A percentile compares a stretch with the other conserved stretches of the same genome.
Conservation (phyloP, 257 asterid species). For the Salvia hispanica region DNA sequence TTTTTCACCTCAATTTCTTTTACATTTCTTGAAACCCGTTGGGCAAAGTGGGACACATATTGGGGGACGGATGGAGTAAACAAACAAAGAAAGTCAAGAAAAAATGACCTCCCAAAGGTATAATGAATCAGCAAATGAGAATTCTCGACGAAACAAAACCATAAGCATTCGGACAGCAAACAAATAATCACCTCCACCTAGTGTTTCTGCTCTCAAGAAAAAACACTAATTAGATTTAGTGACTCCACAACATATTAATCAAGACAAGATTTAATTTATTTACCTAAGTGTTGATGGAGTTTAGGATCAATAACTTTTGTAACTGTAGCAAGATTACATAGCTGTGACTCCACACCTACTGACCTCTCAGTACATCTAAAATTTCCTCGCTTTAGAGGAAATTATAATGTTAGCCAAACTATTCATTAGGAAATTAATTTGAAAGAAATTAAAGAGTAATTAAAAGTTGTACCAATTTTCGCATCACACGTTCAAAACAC, state of each 20-base stretch:
- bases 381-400: slow-evolving; percentile 80
- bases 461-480: slow-evolving; percentile 62
- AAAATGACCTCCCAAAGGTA: slow-evolving; percentile 82
- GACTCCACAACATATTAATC: background rate
- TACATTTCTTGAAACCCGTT: too few relatives aligned
- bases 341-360: slow-evolving; percentile 88
- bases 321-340: slow-evolving; percentile 75
- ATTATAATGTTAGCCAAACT: slow-evolving; percentile 25
- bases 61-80: too few relatives aligned
- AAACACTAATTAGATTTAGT: background rate
- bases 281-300: slow-evolving; percentile 95
- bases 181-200: slow-evolving; percentile 91
- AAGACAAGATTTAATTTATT: background rate
- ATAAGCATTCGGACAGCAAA: slow-evolving; percentile 97
- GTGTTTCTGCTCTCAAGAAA: slow-evolving; percentile 53
- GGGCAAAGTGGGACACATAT: too few relatives aligned
- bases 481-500: slow-evolving; percentile 93
- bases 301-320: slow-evolving; percentile 91
- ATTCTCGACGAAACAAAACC: slow-evolving; percentile 94
- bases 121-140: slow-evolving; percentile 86
- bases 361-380: slow-evolving; percentile 91
- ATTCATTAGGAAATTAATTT: background rate
- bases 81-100: too few relatives aligned
- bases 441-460: background rate
- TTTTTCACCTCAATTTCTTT: too few relatives aligned